These are phyloP conservation scores for Acanthamoeba sp. DNA, from an alignment of 208 protist species.

Conservation along the genomic window DNA sequence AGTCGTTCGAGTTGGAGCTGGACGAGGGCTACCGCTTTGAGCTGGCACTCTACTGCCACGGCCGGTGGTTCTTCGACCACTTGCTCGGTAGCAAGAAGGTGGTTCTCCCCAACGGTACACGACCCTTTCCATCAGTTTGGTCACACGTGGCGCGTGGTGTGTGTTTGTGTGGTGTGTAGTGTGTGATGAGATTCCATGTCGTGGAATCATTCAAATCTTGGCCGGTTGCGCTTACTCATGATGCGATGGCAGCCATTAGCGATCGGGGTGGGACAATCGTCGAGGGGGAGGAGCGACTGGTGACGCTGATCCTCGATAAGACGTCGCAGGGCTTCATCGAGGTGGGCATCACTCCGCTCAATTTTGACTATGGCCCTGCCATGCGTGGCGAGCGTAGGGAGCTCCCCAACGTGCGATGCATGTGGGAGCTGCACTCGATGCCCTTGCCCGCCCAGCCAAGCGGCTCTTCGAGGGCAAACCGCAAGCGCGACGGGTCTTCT, in stretches of 20 bases:
- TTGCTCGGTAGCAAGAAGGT: not conserved
- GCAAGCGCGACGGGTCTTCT: no score
- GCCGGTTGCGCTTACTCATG: no score
- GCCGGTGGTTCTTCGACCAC: not conserved
- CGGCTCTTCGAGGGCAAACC: no score
- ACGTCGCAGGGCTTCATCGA: not conserved
- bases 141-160: not conserved
- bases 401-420: not conserved
- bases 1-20: not conserved
- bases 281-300: not conserved
- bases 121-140: no score
- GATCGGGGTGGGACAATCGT: not conserved
- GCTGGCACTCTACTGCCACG: not conserved
- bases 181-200: no score
- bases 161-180: not conserved
- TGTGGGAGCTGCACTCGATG: not conserved
- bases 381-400: not conserved
- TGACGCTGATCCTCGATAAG: not conserved
- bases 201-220: no score
- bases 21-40: not conserved
- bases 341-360: not conserved
- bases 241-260: not conserved
- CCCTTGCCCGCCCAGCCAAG: no score
- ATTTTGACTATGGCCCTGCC: not conserved
- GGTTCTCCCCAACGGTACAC: not conserved